Evolutionary conservation across 345 rosid genomes (phyloP).

Genomic region (Capsella bursapastoris): DNA sequence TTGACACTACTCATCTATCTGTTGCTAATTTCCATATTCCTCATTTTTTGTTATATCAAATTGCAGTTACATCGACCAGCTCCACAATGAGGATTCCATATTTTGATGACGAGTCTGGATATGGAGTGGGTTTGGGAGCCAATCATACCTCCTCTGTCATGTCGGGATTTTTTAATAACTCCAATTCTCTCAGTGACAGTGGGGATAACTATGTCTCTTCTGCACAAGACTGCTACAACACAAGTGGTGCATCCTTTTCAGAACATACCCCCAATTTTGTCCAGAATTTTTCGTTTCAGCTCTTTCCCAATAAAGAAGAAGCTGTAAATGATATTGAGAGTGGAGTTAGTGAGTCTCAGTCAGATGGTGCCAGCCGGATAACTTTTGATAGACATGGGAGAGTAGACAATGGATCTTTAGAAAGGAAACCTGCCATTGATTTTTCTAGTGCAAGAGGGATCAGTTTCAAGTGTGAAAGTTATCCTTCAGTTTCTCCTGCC

Average conservation of each 20-base stretch:
- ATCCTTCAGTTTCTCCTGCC: constrained; percentile 41
- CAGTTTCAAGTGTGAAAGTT: constrained; percentile 46
- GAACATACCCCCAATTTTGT: constrained; percentile 28
- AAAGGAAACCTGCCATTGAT: constrained; percentile 47
- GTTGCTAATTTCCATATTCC: constrained; percentile 25
- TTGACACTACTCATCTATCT: background rate
- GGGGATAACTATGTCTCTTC: constrained; percentile 41
- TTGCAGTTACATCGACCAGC: constrained; percentile 52
- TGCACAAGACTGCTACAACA: constrained; percentile 42
- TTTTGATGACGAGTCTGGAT: constrained; percentile 32
- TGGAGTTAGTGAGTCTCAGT: constrained; percentile 49
- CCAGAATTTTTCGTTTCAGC: constrained; percentile 35
- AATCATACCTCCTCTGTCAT: constrained; percentile 23
- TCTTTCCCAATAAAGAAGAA: constrained; percentile 47
- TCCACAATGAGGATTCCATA: constrained; percentile 39
- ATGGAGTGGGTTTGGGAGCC: constrained; percentile 39
- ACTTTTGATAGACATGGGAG: constrained; percentile 45
- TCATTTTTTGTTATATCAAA: constrained; percentile 37
- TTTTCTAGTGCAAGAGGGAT: constrained; percentile 43
- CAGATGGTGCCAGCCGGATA: constrained; percentile 49
- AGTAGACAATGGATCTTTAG: constrained; percentile 40
- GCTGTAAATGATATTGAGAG: constrained; percentile 46
- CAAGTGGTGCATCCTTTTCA: constrained; percentile 38
- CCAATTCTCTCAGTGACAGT: constrained; percentile 47
- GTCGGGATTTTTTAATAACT: constrained; percentile 50